Percentiles rank a stretch among this genome's conserved stretches.
Conservation (phyloP, 176 grass and related monocot genomes). For the Tillandsia leiboldiana region DNA sequence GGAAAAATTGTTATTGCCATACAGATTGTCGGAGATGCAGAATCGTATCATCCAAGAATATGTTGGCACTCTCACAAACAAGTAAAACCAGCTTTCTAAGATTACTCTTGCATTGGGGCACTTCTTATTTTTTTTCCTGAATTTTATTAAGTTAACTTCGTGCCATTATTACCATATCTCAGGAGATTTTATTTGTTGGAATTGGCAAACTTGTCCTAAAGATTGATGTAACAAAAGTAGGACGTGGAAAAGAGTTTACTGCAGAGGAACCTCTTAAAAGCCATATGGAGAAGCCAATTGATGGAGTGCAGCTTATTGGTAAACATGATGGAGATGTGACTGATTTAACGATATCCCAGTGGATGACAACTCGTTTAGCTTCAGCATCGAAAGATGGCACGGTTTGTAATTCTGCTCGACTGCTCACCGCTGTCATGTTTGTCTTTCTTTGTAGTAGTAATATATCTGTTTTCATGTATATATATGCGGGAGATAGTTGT, state of each 20-base stretch:
- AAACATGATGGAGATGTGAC: constrained; percentile 86
- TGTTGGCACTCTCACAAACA: constrained; percentile 99
- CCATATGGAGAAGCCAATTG: constrained; percentile 50
- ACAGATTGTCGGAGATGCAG: constrained; percentile 62
- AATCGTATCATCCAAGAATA: constrained; percentile 84
- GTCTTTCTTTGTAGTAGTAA: too few species aligned
- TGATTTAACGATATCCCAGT: constrained; percentile 86
- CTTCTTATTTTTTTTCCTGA: constrained; percentile 9
- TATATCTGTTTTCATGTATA: too few species aligned
- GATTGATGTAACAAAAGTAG: constrained; percentile 77
- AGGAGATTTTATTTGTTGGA: constrained; percentile 94
- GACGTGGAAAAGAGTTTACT: constrained; percentile 59
- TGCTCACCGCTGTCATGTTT: constrained; percentile 9
- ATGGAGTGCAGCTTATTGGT: constrained; percentile 65
- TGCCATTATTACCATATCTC: neutral
- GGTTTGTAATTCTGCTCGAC: constrained; percentile 38
- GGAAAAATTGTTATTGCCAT: constrained; percentile 73
- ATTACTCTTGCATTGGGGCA: neutral
- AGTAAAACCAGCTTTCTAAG: constrained; percentile 35
- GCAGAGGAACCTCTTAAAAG: constrained; percentile 62
- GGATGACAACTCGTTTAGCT: constrained; percentile 89
- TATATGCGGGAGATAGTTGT: too few species aligned
- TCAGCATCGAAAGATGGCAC: constrained; percentile 93
- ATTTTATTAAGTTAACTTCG: neutral
- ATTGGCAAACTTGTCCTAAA: constrained; percentile 65